Base-by-base conservation (phyloP, 1,284 basidiomycete species). In the Tylopilus orsonianus region DNA sequence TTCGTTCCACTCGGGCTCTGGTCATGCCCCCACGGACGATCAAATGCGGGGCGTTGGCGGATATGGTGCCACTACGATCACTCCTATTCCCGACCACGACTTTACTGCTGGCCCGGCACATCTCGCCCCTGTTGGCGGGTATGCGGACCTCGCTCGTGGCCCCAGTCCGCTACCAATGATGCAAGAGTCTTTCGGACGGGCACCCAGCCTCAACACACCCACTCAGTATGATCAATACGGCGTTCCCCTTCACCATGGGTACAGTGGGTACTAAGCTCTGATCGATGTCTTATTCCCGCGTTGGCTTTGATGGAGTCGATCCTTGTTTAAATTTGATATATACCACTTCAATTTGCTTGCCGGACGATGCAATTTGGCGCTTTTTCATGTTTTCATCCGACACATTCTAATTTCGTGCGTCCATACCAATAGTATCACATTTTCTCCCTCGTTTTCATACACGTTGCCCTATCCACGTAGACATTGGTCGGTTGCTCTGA, bases 111-210 rank as follows among this genome's bases (percentile, higher is more conserved):
- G 83, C 18, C 56, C 81, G 32, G 55, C 71, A 14, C 63, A 71
- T 41, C 73, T 83, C 41, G 80, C 81, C 9, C 79, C 85, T 22
- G 78, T 85, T 48, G 87, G 85, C 49, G 87, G 85, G 26, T 90
- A 90, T 60, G 88, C 87, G 37, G 86, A 90, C 61, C 78, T 90
- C 36, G 77, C 83, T 52, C 85, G 88, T 55, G 85, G 80, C 37
- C 68, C 72, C 18, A 75, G 71, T 65, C 80, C 81, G 18, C 74
- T 75, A 54, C 84, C 84, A 8, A 75, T 73, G 57, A 85, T 85
- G 82, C 72, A 79, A 41, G 77, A 87, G 61, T 49, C 62, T 26
- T 64, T 78, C n/a, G 56, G 60, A 38, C 73, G 70, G 43, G 76
- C 76, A 22, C 71, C 75, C 13, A 76, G 73, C 68, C 50, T 74